Evolutionary conservation across 2,329 filamentous ascomycete species (phyloP).

Genomic region (Trichoderma koningii): DNA sequence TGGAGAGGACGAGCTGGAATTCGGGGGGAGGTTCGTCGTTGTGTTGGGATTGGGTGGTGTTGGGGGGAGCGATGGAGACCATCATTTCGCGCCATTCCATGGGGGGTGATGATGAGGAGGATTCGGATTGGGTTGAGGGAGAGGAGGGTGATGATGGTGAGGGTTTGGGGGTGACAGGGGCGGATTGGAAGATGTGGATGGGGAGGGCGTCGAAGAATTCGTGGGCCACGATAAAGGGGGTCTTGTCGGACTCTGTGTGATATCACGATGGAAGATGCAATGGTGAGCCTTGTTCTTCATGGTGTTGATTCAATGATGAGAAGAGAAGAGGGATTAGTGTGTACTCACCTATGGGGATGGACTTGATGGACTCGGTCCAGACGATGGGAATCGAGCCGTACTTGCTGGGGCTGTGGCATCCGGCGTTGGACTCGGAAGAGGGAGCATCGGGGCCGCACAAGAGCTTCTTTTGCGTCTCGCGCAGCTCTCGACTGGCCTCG

Average conservation of each 20-base stretch:
- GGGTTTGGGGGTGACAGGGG: conserved; percentile 44
- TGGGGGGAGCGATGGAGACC: conserved; percentile 66
- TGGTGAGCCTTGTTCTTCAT: neutral
- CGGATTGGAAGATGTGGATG: conserved; percentile 89
- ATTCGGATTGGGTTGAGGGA: neutral
- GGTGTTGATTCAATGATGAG: no score
- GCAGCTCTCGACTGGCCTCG: conserved; percentile 82
- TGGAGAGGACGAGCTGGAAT: conserved; percentile 82
- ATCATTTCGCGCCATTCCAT: conserved; percentile 81
- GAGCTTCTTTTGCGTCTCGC: conserved; percentile 74
- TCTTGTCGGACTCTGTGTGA: conserved; percentile 63
- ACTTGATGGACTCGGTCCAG: conserved; percentile 87
- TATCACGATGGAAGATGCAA: no score
- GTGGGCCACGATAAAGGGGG: conserved; percentile 92
- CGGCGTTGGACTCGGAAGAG: conserved; percentile 70
- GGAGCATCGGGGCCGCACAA: conserved; percentile 73
- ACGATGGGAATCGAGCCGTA: conserved; percentile 73
- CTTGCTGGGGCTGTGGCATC: conserved; percentile 74
- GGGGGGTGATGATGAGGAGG: conserved; percentile 31
- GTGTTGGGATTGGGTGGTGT: conserved; percentile 54
- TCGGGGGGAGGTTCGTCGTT: conserved; percentile 63
- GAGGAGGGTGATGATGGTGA: neutral
- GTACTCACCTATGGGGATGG: conserved; percentile 67
- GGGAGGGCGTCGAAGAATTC: conserved; percentile 98
- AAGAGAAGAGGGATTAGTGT: neutral